phyloP scores from a whole-genome alignment of 2,329 filamentous ascomycete species.

The Arthrinium puccinioides region DNA sequence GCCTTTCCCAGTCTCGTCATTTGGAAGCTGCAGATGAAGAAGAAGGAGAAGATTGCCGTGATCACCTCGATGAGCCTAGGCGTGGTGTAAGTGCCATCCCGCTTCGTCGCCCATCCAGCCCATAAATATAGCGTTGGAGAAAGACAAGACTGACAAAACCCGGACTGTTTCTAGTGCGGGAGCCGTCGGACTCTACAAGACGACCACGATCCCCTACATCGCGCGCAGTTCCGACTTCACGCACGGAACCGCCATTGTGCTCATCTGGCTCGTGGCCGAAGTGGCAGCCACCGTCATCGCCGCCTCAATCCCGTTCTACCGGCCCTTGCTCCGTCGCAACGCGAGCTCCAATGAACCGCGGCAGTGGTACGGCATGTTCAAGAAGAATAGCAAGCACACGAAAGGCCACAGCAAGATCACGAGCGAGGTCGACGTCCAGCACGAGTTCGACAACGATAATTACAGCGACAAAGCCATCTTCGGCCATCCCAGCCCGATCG shows the following conservation, averaged over 20 bases:
- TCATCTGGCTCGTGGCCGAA: conserved; percentile 6
- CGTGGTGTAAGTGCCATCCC: neutral
- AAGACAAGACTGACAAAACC: too few species aligned
- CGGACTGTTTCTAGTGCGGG: conserved; percentile 1
- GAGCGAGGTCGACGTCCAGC: neutral
- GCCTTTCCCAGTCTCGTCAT: conserved; percentile 1
- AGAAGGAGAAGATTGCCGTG: neutral
- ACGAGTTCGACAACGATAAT: neutral
- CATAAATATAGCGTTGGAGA: neutral
- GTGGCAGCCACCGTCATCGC: conserved; percentile 4
- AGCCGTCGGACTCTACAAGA: conserved; percentile 4
- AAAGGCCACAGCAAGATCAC: neutral
- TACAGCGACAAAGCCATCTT: neutral
- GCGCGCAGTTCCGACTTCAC: conserved; percentile 3
- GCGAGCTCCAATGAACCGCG: neutral
- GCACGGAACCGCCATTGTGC: conserved; percentile 1
- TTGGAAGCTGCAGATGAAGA: conserved; percentile 3
- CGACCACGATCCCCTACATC: conserved; percentile 1
- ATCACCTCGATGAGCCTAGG: conserved; percentile 5
- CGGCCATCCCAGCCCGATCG: too few species aligned
- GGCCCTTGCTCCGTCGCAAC: conserved; percentile 1
- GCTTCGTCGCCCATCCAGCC: neutral
- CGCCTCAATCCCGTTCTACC: conserved; percentile 4
- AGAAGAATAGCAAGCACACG: neutral
- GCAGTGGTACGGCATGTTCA: neutral